Evolutionary conservation across 140 eudicot species (phyloP).

Genomic region (Flaveria floridana): DNA sequence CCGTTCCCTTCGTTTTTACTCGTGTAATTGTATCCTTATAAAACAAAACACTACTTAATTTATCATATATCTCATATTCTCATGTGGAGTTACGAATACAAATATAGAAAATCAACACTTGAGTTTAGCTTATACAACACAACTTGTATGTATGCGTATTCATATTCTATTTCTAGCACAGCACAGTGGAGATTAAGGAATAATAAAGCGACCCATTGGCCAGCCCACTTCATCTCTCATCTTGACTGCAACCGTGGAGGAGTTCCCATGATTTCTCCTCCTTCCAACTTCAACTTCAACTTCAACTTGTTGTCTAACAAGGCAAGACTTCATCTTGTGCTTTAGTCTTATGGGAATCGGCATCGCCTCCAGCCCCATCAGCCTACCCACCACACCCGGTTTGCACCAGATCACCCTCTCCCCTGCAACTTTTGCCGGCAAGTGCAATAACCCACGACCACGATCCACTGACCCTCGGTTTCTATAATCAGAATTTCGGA

Average conservation of each 20-base stretch:
- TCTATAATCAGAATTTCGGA: not conserved
- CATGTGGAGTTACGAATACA: no score
- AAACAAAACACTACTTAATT: no score
- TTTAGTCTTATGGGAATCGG: slow-evolving; percentile 53
- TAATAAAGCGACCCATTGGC: slow-evolving; percentile 20
- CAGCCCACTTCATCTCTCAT: slow-evolving; percentile 10
- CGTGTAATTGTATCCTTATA: not conserved
- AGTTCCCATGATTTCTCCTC: not conserved
- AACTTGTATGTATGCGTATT: no score
- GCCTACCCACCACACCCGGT: slow-evolving; percentile 73
- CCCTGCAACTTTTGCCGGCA: slow-evolving; percentile 67
- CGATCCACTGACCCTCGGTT: not conserved
- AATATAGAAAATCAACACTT: not conserved
- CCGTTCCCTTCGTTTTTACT: no score
- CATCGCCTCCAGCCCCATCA: slow-evolving; percentile 77
- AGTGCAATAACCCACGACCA: not conserved
- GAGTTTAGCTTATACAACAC: not conserved
- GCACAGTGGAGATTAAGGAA: no score
- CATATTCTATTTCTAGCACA: no score
- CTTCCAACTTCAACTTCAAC: not conserved
- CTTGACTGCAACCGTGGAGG: not conserved
- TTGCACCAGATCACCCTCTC: slow-evolving; percentile 91
- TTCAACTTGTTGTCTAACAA: not conserved
- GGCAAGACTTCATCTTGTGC: not conserved
- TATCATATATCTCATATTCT: not conserved